Conservation (phyloP, 805 yeast species). For the Candida railenensis region DNA sequence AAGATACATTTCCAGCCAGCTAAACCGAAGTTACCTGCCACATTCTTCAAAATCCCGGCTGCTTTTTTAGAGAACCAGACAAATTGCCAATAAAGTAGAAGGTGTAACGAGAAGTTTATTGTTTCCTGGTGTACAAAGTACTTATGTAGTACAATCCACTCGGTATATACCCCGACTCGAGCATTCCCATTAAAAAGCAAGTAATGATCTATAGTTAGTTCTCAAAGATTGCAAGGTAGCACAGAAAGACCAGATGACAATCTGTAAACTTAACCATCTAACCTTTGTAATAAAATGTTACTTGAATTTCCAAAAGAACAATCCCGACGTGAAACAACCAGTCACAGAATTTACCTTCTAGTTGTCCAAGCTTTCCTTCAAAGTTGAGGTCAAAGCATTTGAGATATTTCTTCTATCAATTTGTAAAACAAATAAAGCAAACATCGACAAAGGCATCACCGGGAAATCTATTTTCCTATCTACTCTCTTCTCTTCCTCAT, state of each 20-base stretch:
- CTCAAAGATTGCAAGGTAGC: slow-evolving; percentile 7
- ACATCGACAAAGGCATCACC: slow-evolving; percentile 8
- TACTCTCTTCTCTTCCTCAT: slow-evolving; percentile 15
- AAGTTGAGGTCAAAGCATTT: slow-evolving; percentile 6
- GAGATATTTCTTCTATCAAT: slow-evolving; percentile 9
- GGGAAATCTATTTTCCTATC: slow-evolving; percentile 7
- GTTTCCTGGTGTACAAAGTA: slow-evolving; percentile 36
- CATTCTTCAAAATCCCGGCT: slow-evolving; percentile 6
- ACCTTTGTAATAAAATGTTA: slow-evolving; percentile 5
- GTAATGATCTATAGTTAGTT: slow-evolving; percentile 5
- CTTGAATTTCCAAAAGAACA: slow-evolving; percentile 9
- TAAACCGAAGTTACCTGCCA: slow-evolving; percentile 5
- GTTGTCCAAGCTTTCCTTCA: slow-evolving; percentile 5
- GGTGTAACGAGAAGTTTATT: slow-evolving; percentile 5
- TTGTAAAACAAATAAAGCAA: slow-evolving; percentile 9
- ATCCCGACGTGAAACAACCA: slow-evolving; percentile 4
- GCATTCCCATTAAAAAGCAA: slow-evolving; percentile 44
- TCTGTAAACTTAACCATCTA: slow-evolving; percentile 7
- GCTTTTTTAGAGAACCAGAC: slow-evolving; percentile 4
- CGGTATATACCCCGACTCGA: slow-evolving; percentile 45
- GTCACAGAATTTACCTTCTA: slow-evolving; percentile 6
- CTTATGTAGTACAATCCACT: slow-evolving; percentile 37
- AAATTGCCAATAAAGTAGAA: slow-evolving; percentile 3
- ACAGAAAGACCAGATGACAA: slow-evolving; percentile 6
- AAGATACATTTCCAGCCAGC: slow-evolving; percentile 10